phyloP scores from a whole-genome alignment of 768 basidiomycete species.

The Chalciporus sphaerocephalus region DNA sequence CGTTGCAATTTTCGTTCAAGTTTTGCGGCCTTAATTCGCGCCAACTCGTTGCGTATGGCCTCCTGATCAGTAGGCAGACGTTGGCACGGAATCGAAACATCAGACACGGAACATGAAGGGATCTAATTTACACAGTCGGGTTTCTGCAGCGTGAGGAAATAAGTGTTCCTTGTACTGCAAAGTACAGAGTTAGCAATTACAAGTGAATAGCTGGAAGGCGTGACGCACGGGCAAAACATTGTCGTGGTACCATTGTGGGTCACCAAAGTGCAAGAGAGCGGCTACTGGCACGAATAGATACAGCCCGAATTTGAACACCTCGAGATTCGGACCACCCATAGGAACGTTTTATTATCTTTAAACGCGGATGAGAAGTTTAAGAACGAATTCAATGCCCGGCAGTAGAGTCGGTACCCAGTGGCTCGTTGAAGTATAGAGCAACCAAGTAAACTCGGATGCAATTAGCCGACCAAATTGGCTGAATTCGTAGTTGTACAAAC shows the following conservation, averaged over 20 bases:
- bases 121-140: constrained; percentile 38
- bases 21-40: constrained; percentile 64
- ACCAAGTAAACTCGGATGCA: not conserved
- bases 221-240: constrained; percentile 69
- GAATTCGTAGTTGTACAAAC: too few species aligned
- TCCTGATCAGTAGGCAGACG: constrained; percentile 62
- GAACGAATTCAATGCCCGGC: too few species aligned
- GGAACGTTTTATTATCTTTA: constrained; percentile 36
- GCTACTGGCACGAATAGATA: constrained; percentile 83
- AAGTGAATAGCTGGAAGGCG: not conserved
- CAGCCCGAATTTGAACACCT: constrained; percentile 85
- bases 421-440: too few species aligned
- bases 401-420: too few species aligned
- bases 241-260: constrained; percentile 79
- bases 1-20: constrained; percentile 42
- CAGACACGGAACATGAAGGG: constrained; percentile 3
- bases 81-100: constrained; percentile 30
- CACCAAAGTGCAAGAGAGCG: constrained; percentile 80
- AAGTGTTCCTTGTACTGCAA: constrained; percentile 69
- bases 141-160: constrained; percentile 60
- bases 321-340: constrained; percentile 79
- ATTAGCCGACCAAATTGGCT: too few species aligned
- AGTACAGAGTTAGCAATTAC: not conserved
- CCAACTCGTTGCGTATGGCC: constrained; percentile 63
- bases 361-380: too few species aligned